Evolutionary conservation across 2,329 filamentous ascomycete genomes (phyloP).

Genomic region (Penicillium janthinellum): DNA sequence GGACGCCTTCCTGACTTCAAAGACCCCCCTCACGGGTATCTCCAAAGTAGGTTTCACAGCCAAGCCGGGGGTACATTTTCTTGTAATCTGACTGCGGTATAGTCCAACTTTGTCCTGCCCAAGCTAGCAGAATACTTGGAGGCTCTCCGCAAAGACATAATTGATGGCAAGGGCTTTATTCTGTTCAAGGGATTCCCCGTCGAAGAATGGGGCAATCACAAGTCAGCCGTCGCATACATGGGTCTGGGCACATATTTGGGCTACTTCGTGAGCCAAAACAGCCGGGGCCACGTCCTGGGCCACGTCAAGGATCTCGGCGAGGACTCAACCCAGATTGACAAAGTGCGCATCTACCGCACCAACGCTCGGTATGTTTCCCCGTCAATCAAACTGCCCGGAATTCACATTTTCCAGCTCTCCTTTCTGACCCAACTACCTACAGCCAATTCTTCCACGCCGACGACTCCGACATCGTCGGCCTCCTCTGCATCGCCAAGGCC

Average conservation of each 20-base stretch:
- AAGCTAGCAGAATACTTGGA: constrained; percentile 57
- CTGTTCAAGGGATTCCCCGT: constrained; percentile 86
- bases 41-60: constrained; percentile 50
- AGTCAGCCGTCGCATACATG: constrained; percentile 88
- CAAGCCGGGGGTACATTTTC: not conserved
- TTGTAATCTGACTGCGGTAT: not conserved
- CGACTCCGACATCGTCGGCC: constrained; percentile 77
- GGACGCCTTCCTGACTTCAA: constrained; percentile 67
- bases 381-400: not conserved
- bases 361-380: constrained; percentile 60
- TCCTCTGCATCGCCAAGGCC: constrained; percentile 77
- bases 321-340: constrained; percentile 77
- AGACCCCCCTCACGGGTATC: constrained; percentile 71
- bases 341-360: constrained; percentile 87
- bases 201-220: constrained; percentile 71
- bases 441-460: constrained; percentile 85
- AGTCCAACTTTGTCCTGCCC: constrained; percentile 64
- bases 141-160: constrained; percentile 63
- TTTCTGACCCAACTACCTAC: not conserved
- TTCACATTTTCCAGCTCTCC: not conserved
- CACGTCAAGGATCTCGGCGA: constrained; percentile 89
- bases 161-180: constrained; percentile 87
- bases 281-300: constrained; percentile 79
- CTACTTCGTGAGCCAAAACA: constrained; percentile 87
- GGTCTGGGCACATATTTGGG: constrained; percentile 82